A percentile compares a stretch with the other conserved stretches of the same genome.
Evolutionary conservation across 805 yeast genomes (phyloP).

Genomic region (Nakazawaea ernobii): DNA sequence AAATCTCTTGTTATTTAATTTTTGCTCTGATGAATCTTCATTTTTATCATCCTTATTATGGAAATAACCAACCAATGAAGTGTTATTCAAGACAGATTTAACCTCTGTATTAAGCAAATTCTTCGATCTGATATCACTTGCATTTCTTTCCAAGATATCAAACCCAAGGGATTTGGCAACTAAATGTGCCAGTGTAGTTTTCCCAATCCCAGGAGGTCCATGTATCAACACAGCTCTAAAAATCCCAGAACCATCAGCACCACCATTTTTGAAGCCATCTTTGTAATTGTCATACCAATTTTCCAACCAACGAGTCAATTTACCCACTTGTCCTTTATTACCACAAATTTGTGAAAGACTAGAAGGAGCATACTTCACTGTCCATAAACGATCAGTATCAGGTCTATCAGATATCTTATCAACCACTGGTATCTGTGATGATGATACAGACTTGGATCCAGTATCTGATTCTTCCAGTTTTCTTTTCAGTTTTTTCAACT

Average conservation of each 20-base stretch:
- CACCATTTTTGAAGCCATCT: slow-evolving; percentile 50
- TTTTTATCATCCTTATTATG: slow-evolving; percentile 26
- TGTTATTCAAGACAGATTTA: slow-evolving; percentile 68
- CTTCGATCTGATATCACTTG: slow-evolving; percentile 88
- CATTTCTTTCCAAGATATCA: slow-evolving; percentile 73
- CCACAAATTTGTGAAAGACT: slow-evolving; percentile 80
- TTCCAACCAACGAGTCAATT: slow-evolving; percentile 66
- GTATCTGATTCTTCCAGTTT: slow-evolving; percentile 13
- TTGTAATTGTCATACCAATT: slow-evolving; percentile 65
- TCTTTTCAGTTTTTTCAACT: slow-evolving; percentile 23
- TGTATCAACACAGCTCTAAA: slow-evolving; percentile 81
- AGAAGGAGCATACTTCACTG: slow-evolving; percentile 87
- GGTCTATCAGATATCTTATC: slow-evolving; percentile 31
- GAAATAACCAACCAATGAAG: slow-evolving; percentile 79
- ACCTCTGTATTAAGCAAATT: slow-evolving; percentile 62
- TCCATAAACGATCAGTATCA: slow-evolving; percentile 76
- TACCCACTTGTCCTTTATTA: slow-evolving; percentile 68
- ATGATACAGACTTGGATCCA: background rate
- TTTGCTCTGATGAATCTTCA: slow-evolving; percentile 17
- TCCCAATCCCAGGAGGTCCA: slow-evolving; percentile 87
- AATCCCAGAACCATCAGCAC: slow-evolving; percentile 58
- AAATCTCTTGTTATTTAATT: slow-evolving; percentile 47
- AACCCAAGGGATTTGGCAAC: slow-evolving; percentile 65
- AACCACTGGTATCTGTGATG: slow-evolving; percentile 7
- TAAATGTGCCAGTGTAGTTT: slow-evolving; percentile 76